Conservation (phyloP, 768 basidiomycete species). For the Tulasnella sp. region DNA sequence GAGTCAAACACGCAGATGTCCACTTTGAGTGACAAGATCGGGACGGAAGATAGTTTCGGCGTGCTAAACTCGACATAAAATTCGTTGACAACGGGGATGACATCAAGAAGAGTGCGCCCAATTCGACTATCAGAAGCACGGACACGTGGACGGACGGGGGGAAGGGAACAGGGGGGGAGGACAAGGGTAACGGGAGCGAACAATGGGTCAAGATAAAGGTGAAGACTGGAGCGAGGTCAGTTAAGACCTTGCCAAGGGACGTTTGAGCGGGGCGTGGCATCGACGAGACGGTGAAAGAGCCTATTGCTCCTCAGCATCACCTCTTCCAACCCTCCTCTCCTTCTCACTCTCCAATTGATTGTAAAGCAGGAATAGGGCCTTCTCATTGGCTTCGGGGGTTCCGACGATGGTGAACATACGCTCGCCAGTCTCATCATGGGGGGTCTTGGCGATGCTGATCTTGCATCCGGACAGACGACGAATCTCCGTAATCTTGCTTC, state of each 20-base stretch:
- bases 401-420: constrained; percentile 99
- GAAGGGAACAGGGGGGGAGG: neutral
- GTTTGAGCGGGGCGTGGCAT: neutral
- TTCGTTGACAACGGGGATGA: constrained; percentile 10
- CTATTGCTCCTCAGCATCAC: constrained; percentile 36
- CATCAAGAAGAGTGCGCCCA: neutral
- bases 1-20: neutral
- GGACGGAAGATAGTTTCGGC: neutral
- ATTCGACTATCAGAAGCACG: neutral
- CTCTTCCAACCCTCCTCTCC: constrained; percentile 83
- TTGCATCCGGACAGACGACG: constrained; percentile 95
- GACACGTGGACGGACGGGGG: neutral
- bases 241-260: constrained; percentile 14
- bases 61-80: neutral
- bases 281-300: neutral
- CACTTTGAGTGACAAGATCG: neutral
- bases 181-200: neutral
- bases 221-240: constrained; percentile 16
- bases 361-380: constrained; percentile 89
- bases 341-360: constrained; percentile 96
- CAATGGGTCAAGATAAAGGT: neutral
- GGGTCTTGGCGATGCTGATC: constrained; percentile 97
- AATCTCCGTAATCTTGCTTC: constrained; percentile 98
- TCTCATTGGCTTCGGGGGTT: constrained; percentile 93
- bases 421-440: constrained; percentile 99